phyloP scores from a whole-genome alignment of 176 grass and related monocot species.

The Paspalum notatum region DNA sequence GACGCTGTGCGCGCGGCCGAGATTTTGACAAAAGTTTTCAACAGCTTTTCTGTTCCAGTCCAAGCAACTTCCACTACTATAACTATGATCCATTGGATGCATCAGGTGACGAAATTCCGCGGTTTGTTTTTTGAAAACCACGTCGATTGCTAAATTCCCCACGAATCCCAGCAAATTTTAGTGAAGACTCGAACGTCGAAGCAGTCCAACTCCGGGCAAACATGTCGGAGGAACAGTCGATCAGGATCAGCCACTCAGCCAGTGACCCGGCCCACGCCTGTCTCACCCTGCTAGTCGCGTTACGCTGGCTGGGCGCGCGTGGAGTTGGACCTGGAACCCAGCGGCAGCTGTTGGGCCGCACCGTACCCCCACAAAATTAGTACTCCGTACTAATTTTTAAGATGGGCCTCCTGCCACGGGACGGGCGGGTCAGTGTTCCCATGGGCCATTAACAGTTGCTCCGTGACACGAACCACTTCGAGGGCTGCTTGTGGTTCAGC shows the following conservation, averaged over 20 bases:
- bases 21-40: neutral
- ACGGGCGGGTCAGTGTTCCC: no score
- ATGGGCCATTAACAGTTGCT: no score
- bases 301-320: neutral
- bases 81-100: no score
- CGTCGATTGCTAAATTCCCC: neutral
- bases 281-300: neutral
- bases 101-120: neutral
- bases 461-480: no score
- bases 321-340: neutral
- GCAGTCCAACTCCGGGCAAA: neutral
- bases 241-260: neutral
- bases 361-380: neutral
- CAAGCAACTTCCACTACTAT: no score
- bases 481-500: no score
- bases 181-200: neutral
- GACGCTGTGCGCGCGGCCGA: no score
- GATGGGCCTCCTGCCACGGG: neutral
- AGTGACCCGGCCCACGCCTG: no score
- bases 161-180: neutral
- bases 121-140: neutral
- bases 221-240: neutral
- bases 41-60: neutral
- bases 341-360: neutral
- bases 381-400: no score